phyloP scores from a whole-genome alignment of 768 basidiomycete genomes.

The Sarcodon aspratus region DNA sequence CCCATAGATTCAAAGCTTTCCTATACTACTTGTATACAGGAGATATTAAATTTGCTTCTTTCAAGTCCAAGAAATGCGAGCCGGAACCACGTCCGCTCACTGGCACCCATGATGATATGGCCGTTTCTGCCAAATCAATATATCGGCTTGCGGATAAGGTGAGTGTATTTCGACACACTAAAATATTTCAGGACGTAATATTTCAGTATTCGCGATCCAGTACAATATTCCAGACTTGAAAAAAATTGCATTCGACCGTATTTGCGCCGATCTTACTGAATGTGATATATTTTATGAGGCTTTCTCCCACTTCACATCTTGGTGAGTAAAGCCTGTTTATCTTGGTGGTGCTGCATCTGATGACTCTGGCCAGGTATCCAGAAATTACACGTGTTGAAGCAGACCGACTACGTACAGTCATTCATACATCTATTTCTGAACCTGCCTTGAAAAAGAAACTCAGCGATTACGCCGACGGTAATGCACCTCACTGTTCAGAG shows the following conservation, averaged over 20 bases:
- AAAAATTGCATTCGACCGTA: neutral
- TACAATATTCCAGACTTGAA: neutral
- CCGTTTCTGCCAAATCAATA: neutral
- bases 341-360: too few relatives aligned
- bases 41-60: neutral
- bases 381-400: too few relatives aligned
- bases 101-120: neutral
- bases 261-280: neutral
- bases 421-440: too few relatives aligned
- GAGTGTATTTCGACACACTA: neutral
- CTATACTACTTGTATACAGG: neutral
- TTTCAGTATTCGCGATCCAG: neutral
- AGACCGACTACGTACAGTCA: too few relatives aligned
- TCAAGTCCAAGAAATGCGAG: neutral
- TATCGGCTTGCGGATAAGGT: neutral
- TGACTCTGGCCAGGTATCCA: too few relatives aligned
- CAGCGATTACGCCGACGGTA: too few relatives aligned
- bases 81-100: neutral
- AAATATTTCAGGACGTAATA: neutral
- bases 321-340: neutral
- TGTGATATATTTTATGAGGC: neutral
- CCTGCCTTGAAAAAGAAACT: too few relatives aligned
- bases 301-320: neutral
- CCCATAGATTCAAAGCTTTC: neutral
- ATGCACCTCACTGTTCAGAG: too few relatives aligned